phyloP scores from a whole-genome alignment of 2,329 filamentous ascomycete genomes.

The Fusarium illudens region DNA sequence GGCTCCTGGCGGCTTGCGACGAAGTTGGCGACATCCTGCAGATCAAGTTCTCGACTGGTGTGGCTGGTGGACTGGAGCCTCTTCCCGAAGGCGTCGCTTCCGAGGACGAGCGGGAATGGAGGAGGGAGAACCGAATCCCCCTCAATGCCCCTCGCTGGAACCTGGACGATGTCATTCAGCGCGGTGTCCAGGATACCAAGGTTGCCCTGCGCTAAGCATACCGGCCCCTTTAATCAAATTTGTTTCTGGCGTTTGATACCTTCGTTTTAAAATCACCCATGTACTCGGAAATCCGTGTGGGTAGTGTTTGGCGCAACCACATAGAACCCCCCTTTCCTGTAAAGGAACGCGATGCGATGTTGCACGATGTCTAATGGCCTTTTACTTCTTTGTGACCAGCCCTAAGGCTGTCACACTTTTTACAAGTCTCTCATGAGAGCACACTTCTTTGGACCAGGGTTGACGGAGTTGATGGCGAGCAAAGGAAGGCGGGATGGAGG shows the following conservation, averaged over 20 bases:
- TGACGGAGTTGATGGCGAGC: slow-evolving; percentile 36
- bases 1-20: slow-evolving; percentile 87
- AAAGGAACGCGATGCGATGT: slow-evolving; percentile 36
- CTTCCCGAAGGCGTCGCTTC: slow-evolving; percentile 75
- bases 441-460: slow-evolving; percentile 17
- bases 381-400: slow-evolving; percentile 20
- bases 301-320: slow-evolving; percentile 35
- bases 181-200: slow-evolving; percentile 80
- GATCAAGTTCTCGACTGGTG: slow-evolving; percentile 95
- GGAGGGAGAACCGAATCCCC: slow-evolving; percentile 69
- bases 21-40: slow-evolving; percentile 92
- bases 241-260: slow-evolving; percentile 40
- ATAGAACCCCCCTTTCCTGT: slow-evolving; percentile 34
- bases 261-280: slow-evolving; percentile 22
- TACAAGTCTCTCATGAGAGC: slow-evolving; percentile 10
- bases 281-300: slow-evolving; percentile 25
- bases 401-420: slow-evolving; percentile 17
- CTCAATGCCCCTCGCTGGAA: slow-evolving; percentile 82
- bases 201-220: slow-evolving; percentile 67
- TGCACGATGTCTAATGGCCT: slow-evolving; percentile 33
- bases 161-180: slow-evolving; percentile 81
- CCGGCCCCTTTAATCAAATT: slow-evolving; percentile 23
- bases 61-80: slow-evolving; percentile 85
- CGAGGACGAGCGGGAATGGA: slow-evolving; percentile 76
- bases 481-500: slow-evolving; percentile 12